A percentile compares a stretch with the other conserved stretches of the same genome.
These are phyloP conservation scores for Cryptococcus sp. DNA, from an alignment of 1,284 basidiomycete genomes.

Conservation along the genomic window DNA sequence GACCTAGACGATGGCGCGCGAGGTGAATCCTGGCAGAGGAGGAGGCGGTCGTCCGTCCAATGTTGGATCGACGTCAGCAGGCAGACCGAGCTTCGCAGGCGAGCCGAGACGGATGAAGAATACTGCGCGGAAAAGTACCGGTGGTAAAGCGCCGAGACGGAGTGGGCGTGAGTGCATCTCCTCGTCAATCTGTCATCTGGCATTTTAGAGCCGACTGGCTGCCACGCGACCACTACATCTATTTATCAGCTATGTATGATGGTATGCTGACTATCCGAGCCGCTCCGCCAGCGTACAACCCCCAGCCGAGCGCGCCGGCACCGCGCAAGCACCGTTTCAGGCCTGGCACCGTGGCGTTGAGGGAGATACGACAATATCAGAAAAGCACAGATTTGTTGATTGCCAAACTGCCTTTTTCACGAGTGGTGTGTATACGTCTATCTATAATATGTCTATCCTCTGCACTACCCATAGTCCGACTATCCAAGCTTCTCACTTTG, in stretches of 20 bases:
- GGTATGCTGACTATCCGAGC: too few relatives aligned
- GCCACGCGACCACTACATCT: too few relatives aligned
- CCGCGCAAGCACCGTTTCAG: conserved; percentile 59
- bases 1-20: too few relatives aligned
- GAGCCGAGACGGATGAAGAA: conserved; percentile 25
- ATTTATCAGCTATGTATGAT: too few relatives aligned
- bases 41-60: too few relatives aligned
- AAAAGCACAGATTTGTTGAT: conserved; percentile 86
- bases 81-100: not conserved
- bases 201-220: too few relatives aligned
- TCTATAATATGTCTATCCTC: too few relatives aligned
- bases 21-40: too few relatives aligned
- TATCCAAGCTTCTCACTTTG: too few relatives aligned
- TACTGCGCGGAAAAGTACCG: conserved; percentile 44
- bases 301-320: not conserved
- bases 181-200: not conserved
- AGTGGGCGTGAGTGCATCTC: conserved; percentile 25
- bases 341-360: conserved; percentile 83
- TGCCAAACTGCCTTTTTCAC: conserved; percentile 84
- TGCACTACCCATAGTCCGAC: too few relatives aligned
- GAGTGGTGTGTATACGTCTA: conserved; percentile 66
- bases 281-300: not conserved
- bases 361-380: conserved; percentile 91
- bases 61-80: too few relatives aligned
- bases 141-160: conserved; percentile 38